phyloP scores from a whole-genome alignment of 495 filamentous ascomycete species.

The Neurospora hispaniola region DNA sequence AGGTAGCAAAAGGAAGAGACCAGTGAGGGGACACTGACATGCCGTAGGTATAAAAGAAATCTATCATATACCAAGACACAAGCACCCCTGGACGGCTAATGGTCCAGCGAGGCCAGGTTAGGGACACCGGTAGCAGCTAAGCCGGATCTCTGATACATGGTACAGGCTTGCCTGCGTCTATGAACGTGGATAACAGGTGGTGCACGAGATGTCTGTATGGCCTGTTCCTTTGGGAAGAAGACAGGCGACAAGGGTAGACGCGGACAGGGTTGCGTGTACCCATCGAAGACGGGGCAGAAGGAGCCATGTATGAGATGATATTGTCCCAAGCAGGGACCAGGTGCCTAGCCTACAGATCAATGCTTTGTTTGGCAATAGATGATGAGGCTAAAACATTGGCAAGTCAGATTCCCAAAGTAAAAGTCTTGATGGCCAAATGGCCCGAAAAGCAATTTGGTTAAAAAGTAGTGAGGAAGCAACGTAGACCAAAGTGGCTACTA shows the following conservation, averaged over 20 bases:
- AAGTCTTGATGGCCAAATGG: background rate
- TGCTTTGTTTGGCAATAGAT: background rate
- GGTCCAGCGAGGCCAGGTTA: slow-evolving; percentile 35
- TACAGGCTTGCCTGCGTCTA: slow-evolving; percentile 38
- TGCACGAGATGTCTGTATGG: slow-evolving; percentile 36
- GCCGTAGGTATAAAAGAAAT: slow-evolving; percentile 38
- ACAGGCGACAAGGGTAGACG: slow-evolving; percentile 19
- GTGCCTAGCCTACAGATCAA: background rate
- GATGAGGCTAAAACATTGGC: background rate
- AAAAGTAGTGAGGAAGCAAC: background rate
- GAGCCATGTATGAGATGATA: slow-evolving; percentile 8
- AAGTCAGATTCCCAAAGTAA: background rate
- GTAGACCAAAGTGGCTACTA: background rate
- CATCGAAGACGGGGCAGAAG: slow-evolving; percentile 29
- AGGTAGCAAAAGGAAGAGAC: slow-evolving; percentile 21
- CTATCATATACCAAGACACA: slow-evolving; percentile 25
- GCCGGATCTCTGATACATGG: slow-evolving; percentile 34
- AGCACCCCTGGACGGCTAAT: slow-evolving; percentile 26
- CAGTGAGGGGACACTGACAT: slow-evolving; percentile 26
- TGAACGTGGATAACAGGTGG: slow-evolving; percentile 32
- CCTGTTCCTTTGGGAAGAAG: slow-evolving; percentile 28
- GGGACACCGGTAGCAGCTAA: slow-evolving; percentile 43
- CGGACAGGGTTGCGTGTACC: slow-evolving; percentile 34
- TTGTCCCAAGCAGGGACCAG: background rate
- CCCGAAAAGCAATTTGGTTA: background rate